A percentile compares a stretch with the other conserved stretches of the same genome.
Conservation (phyloP, 495 filamentous ascomycete genomes). For the Aspergillus ellipticus region DNA sequence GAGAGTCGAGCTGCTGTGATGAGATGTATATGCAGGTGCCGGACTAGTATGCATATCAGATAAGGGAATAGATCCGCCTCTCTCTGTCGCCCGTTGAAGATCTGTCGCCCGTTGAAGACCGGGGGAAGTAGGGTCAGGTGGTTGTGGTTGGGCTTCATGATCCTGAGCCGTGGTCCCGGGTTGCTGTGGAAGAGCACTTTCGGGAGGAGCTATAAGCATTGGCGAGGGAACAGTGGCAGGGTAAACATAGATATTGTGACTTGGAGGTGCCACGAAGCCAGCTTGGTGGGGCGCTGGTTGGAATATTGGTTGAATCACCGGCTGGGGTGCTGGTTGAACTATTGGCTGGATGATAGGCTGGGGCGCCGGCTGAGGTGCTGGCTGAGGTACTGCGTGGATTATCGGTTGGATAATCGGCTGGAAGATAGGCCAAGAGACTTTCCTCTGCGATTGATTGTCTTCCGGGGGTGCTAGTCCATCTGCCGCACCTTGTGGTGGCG, state of each 20-base stretch:
- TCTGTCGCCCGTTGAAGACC: conserved; percentile 40
- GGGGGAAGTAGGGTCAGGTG: conserved; percentile 38
- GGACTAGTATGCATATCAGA: conserved; percentile 37
- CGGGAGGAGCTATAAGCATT: conserved; percentile 15
- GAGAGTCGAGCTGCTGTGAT: conserved; percentile 15
- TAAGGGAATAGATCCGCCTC: conserved; percentile 43
- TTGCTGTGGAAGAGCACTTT: conserved; percentile 25
- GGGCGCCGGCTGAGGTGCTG: neutral
- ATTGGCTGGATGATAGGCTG: neutral
- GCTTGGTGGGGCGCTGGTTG: neutral
- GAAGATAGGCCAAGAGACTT: neutral
- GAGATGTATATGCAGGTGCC: conserved; percentile 30
- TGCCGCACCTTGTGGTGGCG: neutral
- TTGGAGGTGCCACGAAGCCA: neutral
- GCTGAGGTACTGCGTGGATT: neutral
- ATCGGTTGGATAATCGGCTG: neutral
- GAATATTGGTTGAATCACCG: neutral
- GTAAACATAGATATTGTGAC: neutral
- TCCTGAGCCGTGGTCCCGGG: conserved; percentile 27
- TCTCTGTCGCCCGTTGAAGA: conserved; percentile 38
- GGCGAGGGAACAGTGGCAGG: conserved; percentile 13
- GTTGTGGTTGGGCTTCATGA: conserved; percentile 14
- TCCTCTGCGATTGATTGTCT: conserved; percentile 6
- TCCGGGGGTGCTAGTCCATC: neutral
- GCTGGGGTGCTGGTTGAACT: neutral